These are phyloP conservation scores for Penicillium pulvis DNA, from an alignment of 495 filamentous ascomycete species.

Conservation along the genomic window DNA sequence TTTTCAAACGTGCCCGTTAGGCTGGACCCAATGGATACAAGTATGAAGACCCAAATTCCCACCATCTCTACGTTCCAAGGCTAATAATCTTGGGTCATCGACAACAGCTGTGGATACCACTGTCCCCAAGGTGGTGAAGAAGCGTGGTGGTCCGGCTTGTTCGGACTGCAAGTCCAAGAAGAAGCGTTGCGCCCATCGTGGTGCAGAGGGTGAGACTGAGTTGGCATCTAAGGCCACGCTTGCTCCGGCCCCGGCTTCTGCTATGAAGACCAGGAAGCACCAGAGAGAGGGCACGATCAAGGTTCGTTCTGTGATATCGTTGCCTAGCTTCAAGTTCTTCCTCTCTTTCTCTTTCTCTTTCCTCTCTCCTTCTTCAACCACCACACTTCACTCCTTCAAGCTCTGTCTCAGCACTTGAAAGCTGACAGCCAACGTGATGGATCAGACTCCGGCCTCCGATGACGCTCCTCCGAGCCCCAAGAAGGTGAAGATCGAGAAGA, in stretches of 20 bases:
- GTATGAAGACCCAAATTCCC: background rate
- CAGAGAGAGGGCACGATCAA: background rate
- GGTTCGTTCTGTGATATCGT: background rate
- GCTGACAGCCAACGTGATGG: background rate
- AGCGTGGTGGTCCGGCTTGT: slow-evolving; percentile 13
- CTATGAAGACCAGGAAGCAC: background rate
- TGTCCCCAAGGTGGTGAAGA: background rate
- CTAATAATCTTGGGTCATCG: background rate
- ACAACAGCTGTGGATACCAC: background rate
- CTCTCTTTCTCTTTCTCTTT: background rate
- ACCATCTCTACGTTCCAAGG: background rate
- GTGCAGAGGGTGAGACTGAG: background rate
- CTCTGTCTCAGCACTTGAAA: background rate
- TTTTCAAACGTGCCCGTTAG: background rate
- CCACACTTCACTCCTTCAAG: background rate
- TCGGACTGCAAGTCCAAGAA: slow-evolving; percentile 22
- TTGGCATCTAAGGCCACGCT: background rate
- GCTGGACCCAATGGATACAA: background rate
- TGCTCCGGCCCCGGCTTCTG: background rate
- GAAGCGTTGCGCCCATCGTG: slow-evolving; percentile 22
- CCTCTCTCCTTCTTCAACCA: background rate
- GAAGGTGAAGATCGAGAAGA: background rate
- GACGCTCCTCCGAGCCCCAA: background rate
- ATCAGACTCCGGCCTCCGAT: background rate
- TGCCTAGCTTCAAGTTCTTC: background rate